Conservation (phyloP, 345 rosid species). For the Alliaria petiolata region DNA sequence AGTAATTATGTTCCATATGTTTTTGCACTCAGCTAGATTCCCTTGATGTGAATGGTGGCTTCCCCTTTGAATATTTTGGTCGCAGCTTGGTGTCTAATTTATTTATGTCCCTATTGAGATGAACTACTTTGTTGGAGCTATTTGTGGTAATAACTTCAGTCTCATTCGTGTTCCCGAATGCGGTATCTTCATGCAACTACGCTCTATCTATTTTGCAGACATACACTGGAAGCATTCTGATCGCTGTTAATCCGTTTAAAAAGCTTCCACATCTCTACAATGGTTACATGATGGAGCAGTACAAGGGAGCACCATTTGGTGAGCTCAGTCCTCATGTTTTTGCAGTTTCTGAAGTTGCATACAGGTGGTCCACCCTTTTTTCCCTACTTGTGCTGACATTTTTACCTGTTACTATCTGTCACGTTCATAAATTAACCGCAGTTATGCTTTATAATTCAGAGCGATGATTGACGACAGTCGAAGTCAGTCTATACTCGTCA, state of each 20-base stretch:
- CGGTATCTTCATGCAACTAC: no score
- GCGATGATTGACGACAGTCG: constrained; percentile 80
- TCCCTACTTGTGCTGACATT: not conserved
- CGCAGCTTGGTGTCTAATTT: constrained; percentile 8
- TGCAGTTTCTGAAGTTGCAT: constrained; percentile 97
- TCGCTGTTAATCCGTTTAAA: constrained; percentile 95
- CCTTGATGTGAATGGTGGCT: constrained; percentile 4
- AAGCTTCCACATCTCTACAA: constrained; percentile 98
- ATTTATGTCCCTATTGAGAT: constrained; percentile 4
- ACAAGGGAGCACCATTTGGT: constrained; percentile 95
- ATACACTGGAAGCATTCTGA: constrained; percentile 97
- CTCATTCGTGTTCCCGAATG: constrained; percentile 59
- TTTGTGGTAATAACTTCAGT: constrained; percentile 2
- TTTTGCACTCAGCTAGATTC: constrained; percentile 6
- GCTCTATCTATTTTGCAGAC: constrained; percentile 48
- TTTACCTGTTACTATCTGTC: constrained; percentile 17
- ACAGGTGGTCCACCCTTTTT: constrained; percentile 51
- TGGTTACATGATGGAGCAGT: constrained; percentile 97
- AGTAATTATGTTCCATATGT: not conserved
- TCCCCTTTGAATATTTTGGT: constrained; percentile 3
- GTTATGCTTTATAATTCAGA: constrained; percentile 48
- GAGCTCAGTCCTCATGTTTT: constrained; percentile 98
- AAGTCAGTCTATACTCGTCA: constrained; percentile 96
- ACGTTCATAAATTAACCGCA: constrained; percentile 26
- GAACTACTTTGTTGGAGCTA: not conserved